Evolutionary conservation across 495 filamentous ascomycete species (phyloP), one percentile per base, ranked within the genome.

Genomic region (Pseudoneurospora amorphoporcata): DNA sequence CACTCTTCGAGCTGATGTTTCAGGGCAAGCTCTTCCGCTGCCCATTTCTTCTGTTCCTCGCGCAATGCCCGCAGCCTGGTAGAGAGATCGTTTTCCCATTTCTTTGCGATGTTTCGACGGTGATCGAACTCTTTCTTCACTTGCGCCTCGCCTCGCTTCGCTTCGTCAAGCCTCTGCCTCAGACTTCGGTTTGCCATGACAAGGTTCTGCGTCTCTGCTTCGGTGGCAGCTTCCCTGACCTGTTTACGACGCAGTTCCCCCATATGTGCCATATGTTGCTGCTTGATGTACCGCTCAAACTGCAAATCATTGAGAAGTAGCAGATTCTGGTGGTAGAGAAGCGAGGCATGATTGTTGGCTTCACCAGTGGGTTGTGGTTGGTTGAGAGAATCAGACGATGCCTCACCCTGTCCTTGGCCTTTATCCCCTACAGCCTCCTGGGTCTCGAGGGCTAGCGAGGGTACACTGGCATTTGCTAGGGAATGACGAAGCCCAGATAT

Each of bases 161-260:
- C 87, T 70, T 92, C 90, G 61, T 92, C 90, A 3, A 92, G 79
- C 72, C 89, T 88, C 40, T 85, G 84, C 71, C 87, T 90, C 16
- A 94, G 82, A n/a, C 86, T 86, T n/a, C 88, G 87, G 76, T 92
- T 92, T 23, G 87, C 87, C 78, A 91, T 91, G 69, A 92, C 85
- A 0, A 93, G 82, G 53, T 92, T 92, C 76, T 92, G 90, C 37
- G 89, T 92, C 76, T 94, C 91, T 16, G 91, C 90, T 79, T 92
- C 91, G 2, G 85, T 87, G 0, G 91, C 88, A 14, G 90, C 88
- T 74, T 92, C 89, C 72, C 85, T 84, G 43, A 93, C 87, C 71
- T 92, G 88, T 70, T 88, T 87, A 38, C 90, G 83, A 71, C 90
- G 88, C 19, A 93, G 80, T 74, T 89, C 90, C 5, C 91, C 90